Evolutionary conservation across 2,329 filamentous ascomycete species (phyloP), one percentile per base, ranked within the genome.

Genomic region (Diplodia mutila): DNA sequence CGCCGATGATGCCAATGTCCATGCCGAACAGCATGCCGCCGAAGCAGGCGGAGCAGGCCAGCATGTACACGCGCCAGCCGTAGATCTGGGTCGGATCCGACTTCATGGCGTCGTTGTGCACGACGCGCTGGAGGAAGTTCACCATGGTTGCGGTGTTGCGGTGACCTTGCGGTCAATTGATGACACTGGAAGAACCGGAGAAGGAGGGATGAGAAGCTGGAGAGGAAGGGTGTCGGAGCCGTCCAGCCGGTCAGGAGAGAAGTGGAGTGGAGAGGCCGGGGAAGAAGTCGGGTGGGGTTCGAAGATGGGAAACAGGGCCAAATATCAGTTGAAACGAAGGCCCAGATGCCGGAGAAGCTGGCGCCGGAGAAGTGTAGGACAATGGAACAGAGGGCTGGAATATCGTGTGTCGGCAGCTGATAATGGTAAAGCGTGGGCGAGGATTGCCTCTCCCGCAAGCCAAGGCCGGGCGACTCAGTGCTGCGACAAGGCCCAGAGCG

Each of bases 101-200:
- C 74, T 85, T 88, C 86, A 92, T 91, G 53, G 90, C 87, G 76
- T 92, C 88, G 81, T 91, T 91, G 78, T 86, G 86, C 72, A 90
- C 84, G 73, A 90, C 81, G 72, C 79, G 80, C 72, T 82, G 82
- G 67, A 90, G 82, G 71, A 89, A 61, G 8, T 34, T 39, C 21
- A 53, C 42, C 65, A 67, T 67, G 46, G 34, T 61, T 39, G 54
- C 27, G 65, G 54, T 42, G 46, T 32, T 37, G 39, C 8, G 65
- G 23, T 37, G 64, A 61, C 55, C 55, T 61, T n/a, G 55, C 55
- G 55, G 55, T 32, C 55, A 32, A 21, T 12, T 32, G 57, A 23
- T 16, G 25, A 12, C 27, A 25, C 23, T 48, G 39, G 49, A 27
- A 9, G 12, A 27, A 48, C 23, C n/a, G 4, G 34, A 46, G 37